phyloP scores from a whole-genome alignment of 2,329 filamentous ascomycete genomes.

The Fusarium sublunatum region DNA sequence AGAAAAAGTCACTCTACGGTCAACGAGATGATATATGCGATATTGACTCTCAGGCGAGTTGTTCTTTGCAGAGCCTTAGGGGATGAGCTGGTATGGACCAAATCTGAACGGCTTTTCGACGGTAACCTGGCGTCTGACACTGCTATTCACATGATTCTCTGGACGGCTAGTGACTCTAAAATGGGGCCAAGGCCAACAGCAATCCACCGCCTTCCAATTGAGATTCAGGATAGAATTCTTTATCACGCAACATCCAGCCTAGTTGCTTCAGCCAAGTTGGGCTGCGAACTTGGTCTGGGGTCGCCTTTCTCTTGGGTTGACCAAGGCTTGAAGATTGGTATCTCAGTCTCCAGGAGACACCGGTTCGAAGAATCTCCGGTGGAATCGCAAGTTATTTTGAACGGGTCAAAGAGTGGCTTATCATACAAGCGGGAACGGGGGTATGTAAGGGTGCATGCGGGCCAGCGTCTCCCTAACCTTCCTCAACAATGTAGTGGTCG shows the following conservation, averaged over 20 bases:
- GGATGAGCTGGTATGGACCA: constrained; percentile 13
- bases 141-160: constrained; percentile 38
- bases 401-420: too few species aligned
- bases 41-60: constrained; percentile 29
- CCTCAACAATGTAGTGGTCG: too few species aligned
- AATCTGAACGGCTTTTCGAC: constrained; percentile 22
- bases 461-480: too few species aligned
- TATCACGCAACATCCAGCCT: constrained; percentile 8
- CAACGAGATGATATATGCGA: constrained; percentile 6
- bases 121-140: constrained; percentile 5
- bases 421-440: too few species aligned
- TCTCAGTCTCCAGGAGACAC: not conserved
- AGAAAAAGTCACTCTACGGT: rapidly evolving
- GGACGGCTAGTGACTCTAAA: constrained; percentile 11
- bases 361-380: not conserved
- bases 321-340: constrained; percentile 17
- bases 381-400: not conserved
- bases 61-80: constrained; percentile 21
- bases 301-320: constrained; percentile 24
- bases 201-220: constrained; percentile 30
- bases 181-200: constrained; percentile 1
- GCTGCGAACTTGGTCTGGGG: constrained; percentile 23
- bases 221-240: constrained; percentile 36
- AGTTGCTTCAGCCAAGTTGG: constrained; percentile 22
- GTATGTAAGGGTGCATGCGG: too few species aligned